Evolutionary conservation across 2,329 filamentous ascomycete genomes (phyloP), one percentile per base, ranked within the genome.

Genomic region (Ophiostoma ulmi): DNA sequence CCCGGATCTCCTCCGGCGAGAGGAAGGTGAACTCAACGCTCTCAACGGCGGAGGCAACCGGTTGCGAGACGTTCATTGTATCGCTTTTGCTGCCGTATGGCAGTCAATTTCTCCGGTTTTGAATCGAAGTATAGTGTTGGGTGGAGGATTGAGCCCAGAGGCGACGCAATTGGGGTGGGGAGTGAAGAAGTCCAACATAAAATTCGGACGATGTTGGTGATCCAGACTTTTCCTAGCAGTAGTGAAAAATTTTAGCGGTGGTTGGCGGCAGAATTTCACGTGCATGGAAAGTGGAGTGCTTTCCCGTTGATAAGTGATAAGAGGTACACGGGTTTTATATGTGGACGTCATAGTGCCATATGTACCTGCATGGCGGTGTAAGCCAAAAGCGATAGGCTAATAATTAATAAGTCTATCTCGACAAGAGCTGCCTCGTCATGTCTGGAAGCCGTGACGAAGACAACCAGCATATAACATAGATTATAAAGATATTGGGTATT

Each of bases 1-100:
- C 87, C 78, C 90, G 89, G 78, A 99, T 93, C 80, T 99, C 94
- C 72, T 90, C 85, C 69, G 89, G 85, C 26, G 91, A 88, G 75
- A 98, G 88, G 78, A 96, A 92, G 65, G 88, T 90, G 80, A 99
- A 99, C 79, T 96, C 92, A 77, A 99, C 92, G 78, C 90, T 90
- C 79, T 90, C 87, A 77, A 99, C 91, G 78, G 89, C 85, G 77
- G 93, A 96, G 74, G 91, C 86, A 73, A 97, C 87, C 64, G 95
- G 94, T 78, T 94, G 91, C 73, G 91, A 88, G 76, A 90, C 87
- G 78, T 91, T 91, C 88, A 90, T 90, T 75, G 61, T 76, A 71
- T 48, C 65, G 65, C 65, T 67, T 67, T 5, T 67, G 38, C 65
- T 67, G 36, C 65, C 39, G 65, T 67, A n/a, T 39, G 31, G 67